Evolutionary conservation across 2,329 filamentous ascomycete species (phyloP).

Genomic region (Cladosporium cucumerinum): DNA sequence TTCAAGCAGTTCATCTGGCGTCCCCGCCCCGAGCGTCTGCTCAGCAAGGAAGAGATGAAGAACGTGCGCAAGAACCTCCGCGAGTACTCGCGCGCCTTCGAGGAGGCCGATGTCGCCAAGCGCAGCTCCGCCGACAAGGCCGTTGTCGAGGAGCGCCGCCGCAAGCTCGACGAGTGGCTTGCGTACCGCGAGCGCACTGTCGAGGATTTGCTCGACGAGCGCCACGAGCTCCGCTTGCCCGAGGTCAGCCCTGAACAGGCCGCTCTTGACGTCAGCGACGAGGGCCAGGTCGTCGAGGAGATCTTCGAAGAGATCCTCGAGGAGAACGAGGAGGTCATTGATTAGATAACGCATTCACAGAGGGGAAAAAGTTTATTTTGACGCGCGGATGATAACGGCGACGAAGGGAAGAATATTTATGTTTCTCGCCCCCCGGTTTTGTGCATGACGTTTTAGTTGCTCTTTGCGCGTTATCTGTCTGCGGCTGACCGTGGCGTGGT

Average conservation of each 20-base stretch:
- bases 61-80: constrained; percentile 96
- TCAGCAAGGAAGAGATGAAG: constrained; percentile 96
- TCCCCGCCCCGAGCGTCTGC: constrained; percentile 83
- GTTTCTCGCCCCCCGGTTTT: neutral
- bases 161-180: constrained; percentile 82
- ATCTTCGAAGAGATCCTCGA: constrained; percentile 88
- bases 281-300: constrained; percentile 58
- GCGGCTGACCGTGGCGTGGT: neutral
- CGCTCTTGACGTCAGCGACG: constrained; percentile 52
- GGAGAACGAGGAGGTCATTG: constrained; percentile 78
- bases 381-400: neutral
- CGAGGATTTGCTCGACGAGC: constrained; percentile 69
- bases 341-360: constrained; percentile 19
- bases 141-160: constrained; percentile 82
- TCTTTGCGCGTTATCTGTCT: neutral
- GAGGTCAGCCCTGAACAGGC: constrained; percentile 62
- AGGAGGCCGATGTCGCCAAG: constrained; percentile 90
- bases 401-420: neutral
- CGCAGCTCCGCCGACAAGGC: constrained; percentile 91
- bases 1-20: constrained; percentile 98
- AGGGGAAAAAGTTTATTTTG: neutral
- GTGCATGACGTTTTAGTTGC: neutral
- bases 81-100: constrained; percentile 92
- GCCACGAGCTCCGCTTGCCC: constrained; percentile 63
- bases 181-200: constrained; percentile 75